These are phyloP conservation scores for Lactarius sanguifluus DNA, from an alignment of 768 basidiomycete species.

Conservation along the genomic window DNA sequence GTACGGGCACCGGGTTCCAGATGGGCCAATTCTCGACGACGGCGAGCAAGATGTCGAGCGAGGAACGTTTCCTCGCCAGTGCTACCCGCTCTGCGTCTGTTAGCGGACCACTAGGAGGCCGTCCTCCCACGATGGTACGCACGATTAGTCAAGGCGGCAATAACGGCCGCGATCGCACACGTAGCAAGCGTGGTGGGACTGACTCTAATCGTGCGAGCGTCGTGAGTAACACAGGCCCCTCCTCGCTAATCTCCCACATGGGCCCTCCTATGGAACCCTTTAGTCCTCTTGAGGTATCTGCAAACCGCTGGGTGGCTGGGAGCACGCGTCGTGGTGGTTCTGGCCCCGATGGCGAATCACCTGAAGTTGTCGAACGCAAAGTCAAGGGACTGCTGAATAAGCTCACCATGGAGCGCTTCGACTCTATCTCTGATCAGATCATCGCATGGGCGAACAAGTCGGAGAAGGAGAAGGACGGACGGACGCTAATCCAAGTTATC, in stretches of 20 bases:
- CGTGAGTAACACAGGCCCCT: slow-evolving; percentile 34
- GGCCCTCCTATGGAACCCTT: slow-evolving; percentile 59
- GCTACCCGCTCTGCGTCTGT: slow-evolving; percentile 55
- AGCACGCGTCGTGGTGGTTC: slow-evolving; percentile 46
- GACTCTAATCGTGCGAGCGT: slow-evolving; percentile 58
- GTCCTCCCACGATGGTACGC: slow-evolving; percentile 58
- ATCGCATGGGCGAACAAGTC: slow-evolving; percentile 94
- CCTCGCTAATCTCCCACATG: slow-evolving; percentile 33
- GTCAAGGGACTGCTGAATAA: slow-evolving; percentile 92
- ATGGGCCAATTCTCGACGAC: slow-evolving; percentile 71
- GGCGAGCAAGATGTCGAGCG: slow-evolving; percentile 60
- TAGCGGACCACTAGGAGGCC: slow-evolving; percentile 55
- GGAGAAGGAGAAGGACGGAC: slow-evolving; percentile 87
- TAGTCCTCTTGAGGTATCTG: slow-evolving; percentile 72
- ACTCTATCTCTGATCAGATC: slow-evolving; percentile 93
- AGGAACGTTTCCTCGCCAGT: slow-evolving; percentile 58
- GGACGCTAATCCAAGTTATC: slow-evolving; percentile 94
- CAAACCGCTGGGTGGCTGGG: slow-evolving; percentile 75
- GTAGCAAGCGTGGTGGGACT: slow-evolving; percentile 84
- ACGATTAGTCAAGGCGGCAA: slow-evolving; percentile 53
- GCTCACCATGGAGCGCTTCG: slow-evolving; percentile 95
- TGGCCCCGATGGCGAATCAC: slow-evolving; percentile 59
- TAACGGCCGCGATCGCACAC: slow-evolving; percentile 58
- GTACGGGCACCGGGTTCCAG: slow-evolving; percentile 37
- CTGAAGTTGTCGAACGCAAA: slow-evolving; percentile 89